Evolutionary conservation across 2,329 filamentous ascomycete species (phyloP), one percentile per base, ranked within the genome.

Genomic region (Ophiosphaerella korrae): DNA sequence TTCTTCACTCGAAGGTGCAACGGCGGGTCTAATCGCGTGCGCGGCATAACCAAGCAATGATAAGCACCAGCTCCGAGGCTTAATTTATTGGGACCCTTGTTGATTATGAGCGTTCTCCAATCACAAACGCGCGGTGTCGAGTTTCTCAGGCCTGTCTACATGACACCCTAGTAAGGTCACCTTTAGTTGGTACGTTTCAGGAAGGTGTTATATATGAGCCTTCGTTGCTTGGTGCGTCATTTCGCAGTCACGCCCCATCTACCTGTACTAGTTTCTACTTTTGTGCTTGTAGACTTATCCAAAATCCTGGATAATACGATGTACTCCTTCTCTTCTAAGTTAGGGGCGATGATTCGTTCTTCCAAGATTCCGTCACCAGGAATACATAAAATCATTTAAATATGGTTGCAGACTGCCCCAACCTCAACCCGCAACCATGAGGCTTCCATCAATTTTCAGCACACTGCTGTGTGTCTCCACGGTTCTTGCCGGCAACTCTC

Each of bases 401-500:
- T 64, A 62, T 35, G 31, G 53, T 32, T 48, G 40, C 42, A 51
- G 40, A 34, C 47, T 52, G 33, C 51, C 48, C 47, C 46, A 47
- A 39, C 33, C 18, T 52, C 43, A 48, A 38, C 12, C 41, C 47
- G 48, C 4, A 55, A 71, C 56, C 21, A 73, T 73, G 70, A 72
- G 66, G 64, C 57, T 71, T 52, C 52, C 63, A 16, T 50, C 66
- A n/a, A 23, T 66, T 38, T 50, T 66, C 44, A 60, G 62, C 45
- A 57, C 63, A 16, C 42, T 71, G 44, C 52, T 71, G 13, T 71
- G 61, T 48, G 68, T 66, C 42, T 67, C 67, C 8, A 60, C 61
- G n/a, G 64, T 63, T 36, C 43, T 69, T 21, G 68, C 68, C 48
- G 66, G 51, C 29, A 70, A 42, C 45, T 63, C 63, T 7, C 64